Evolutionary conservation across 306 rosid species (phyloP).

Genomic region (Dryas drummondii): DNA sequence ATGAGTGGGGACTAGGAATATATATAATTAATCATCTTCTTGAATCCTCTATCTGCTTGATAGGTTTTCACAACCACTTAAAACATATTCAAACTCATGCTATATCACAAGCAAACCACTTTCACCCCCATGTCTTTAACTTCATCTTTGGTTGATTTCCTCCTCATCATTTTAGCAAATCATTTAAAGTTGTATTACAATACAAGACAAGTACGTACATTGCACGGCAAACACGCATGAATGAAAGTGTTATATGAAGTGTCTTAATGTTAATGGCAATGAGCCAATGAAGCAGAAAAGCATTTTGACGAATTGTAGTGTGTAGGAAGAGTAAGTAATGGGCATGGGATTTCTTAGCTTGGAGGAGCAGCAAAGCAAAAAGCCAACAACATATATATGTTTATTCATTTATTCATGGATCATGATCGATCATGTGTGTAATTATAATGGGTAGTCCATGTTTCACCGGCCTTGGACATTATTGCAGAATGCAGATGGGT

Average conservation of each 20-base stretch:
- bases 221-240: not conserved
- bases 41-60: not conserved
- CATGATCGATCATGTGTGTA: constrained; percentile 19
- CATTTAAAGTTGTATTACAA: not conserved
- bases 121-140: not conserved
- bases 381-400: not conserved
- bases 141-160: not conserved
- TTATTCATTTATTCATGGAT: too few species aligned
- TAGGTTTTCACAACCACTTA: not conserved
- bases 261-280: not conserved
- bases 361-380: constrained; percentile 55
- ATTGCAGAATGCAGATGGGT: not conserved
- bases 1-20: constrained; percentile 19
- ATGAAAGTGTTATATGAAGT: too few species aligned
- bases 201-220: not conserved
- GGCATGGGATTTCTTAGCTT: constrained; percentile 59
- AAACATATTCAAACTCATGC: not conserved
- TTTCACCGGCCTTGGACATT: constrained; percentile 11
- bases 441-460: constrained; percentile 5
- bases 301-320: not conserved
- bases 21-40: constrained; percentile 28
- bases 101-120: not conserved
- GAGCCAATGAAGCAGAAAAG: not conserved
- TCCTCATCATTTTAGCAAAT: not conserved
- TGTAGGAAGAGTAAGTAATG: constrained; percentile 14